These are phyloP conservation scores for Hemileccinum rubropunctum DNA, from an alignment of 768 basidiomycete species.

Conservation along the genomic window DNA sequence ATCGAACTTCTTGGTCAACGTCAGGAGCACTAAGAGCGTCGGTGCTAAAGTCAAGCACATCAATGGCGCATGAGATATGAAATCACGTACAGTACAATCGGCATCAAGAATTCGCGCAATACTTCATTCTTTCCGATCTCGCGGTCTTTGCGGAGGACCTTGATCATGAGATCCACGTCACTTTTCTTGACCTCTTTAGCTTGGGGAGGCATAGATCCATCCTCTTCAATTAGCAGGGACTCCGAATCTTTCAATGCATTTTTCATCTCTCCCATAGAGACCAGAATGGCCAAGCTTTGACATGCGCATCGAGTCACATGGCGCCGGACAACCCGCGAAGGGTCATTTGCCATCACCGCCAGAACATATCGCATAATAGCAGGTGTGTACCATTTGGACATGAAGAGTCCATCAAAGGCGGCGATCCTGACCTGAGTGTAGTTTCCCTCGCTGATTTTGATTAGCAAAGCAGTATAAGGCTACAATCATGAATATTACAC, in stretches of 20 bases:
- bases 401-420: conserved; percentile 91
- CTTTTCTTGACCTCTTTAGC: conserved; percentile 76
- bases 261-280: conserved; percentile 90
- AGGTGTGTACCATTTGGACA: conserved; percentile 83
- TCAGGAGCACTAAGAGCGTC: conserved; percentile 56
- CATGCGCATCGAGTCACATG: conserved; percentile 85
- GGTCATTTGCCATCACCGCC: conserved; percentile 81
- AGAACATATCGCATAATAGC: conserved; percentile 86
- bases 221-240: conserved; percentile 81
- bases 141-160: conserved; percentile 81
- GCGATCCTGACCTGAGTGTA: conserved; percentile 87
- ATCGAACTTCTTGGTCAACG: conserved; percentile 85
- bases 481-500: conserved; percentile 21
- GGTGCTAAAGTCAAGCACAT: neutral
- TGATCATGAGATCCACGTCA: conserved; percentile 82
- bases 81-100: conserved; percentile 67
- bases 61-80: conserved; percentile 1
- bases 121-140: conserved; percentile 80
- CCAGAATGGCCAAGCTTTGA: conserved; percentile 81
- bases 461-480: conserved; percentile 7
- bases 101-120: conserved; percentile 77
- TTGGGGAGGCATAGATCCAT: conserved; percentile 69
- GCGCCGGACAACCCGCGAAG: conserved; percentile 77
- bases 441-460: conserved; percentile 76
- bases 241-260: conserved; percentile 69